These are phyloP conservation scores for Porphyrellus cyaneotinctus DNA, from an alignment of 768 basidiomycete genomes.

Conservation along the genomic window DNA sequence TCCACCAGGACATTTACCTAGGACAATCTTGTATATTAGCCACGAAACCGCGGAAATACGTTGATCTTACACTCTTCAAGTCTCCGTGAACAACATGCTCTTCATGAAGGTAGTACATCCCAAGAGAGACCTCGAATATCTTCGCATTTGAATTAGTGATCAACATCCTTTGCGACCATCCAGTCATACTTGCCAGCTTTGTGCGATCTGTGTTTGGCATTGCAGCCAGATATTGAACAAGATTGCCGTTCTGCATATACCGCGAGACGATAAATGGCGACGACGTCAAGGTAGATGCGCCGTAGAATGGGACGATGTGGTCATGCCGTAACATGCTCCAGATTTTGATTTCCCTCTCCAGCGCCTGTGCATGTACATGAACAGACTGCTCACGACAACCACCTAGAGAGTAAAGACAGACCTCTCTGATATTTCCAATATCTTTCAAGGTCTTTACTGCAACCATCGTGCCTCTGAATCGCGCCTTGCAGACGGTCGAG, in stretches of 20 bases:
- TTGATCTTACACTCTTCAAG: constrained; percentile 23
- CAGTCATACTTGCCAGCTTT: neutral
- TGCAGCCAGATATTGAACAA: constrained; percentile 3
- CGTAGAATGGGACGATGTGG: constrained; percentile 13
- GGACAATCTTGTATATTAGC: neutral
- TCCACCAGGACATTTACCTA: constrained; percentile 34
- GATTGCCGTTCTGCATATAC: constrained; percentile 6
- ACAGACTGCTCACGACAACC: too few species aligned
- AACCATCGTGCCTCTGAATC: constrained; percentile 1
- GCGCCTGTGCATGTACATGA: neutral
- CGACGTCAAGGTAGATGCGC: constrained; percentile 3
- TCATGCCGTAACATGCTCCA: constrained; percentile 12
- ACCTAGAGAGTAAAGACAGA: too few species aligned
- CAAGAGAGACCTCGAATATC: constrained; percentile 12
- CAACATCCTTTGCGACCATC: too few species aligned
- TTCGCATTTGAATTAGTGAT: neutral
- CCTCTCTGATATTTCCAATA: neutral
- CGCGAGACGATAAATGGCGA: constrained; percentile 9
- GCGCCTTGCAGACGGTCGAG: constrained; percentile 2
- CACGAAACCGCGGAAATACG: neutral
- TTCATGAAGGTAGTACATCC: constrained; percentile 14
- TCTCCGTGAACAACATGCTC: constrained; percentile 28
- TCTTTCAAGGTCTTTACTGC: constrained; percentile 5
- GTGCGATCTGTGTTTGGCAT: neutral
- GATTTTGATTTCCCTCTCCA: constrained; percentile 9